Percentiles rank a stretch among this genome's conserved stretches.
These are phyloP conservation scores for Prinsepia uniflora DNA, from an alignment of 306 rosid species.

Conservation along the genomic window DNA sequence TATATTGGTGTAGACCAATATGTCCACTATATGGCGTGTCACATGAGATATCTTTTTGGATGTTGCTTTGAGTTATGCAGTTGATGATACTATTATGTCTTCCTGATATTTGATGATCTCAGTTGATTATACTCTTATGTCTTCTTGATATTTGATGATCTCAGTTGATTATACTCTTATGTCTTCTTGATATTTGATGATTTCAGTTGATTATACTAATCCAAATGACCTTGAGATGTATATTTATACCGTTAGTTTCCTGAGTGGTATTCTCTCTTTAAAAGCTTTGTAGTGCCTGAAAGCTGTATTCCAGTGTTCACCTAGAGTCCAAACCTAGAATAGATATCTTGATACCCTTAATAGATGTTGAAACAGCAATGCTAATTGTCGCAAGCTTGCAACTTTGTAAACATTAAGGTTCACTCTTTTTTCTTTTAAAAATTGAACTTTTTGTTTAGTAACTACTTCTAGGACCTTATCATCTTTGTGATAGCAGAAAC, in stretches of 20 bases:
- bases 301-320: background rate
- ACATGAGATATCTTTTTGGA: constrained; percentile 5
- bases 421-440: too few relatives aligned
- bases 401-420: background rate
- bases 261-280: background rate
- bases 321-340: background rate
- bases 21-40: background rate
- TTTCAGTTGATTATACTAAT: background rate
- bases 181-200: background rate
- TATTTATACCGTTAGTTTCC: too few relatives aligned
- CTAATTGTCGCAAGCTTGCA: background rate
- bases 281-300: background rate
- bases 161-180: background rate
- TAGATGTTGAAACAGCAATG: background rate
- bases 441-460: background rate
- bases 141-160: background rate
- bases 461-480: background rate
- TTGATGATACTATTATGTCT: background rate
- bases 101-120: background rate
- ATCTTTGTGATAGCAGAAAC: background rate
- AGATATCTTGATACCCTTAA: background rate
- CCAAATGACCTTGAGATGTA: background rate
- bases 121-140: background rate
- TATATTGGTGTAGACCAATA: background rate
- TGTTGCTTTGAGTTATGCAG: background rate